Percentiles rank a stretch among this genome's conserved stretches.
Evolutionary conservation across 305 asterid species (phyloP).

Genomic region (Fraxinus baroniana): DNA sequence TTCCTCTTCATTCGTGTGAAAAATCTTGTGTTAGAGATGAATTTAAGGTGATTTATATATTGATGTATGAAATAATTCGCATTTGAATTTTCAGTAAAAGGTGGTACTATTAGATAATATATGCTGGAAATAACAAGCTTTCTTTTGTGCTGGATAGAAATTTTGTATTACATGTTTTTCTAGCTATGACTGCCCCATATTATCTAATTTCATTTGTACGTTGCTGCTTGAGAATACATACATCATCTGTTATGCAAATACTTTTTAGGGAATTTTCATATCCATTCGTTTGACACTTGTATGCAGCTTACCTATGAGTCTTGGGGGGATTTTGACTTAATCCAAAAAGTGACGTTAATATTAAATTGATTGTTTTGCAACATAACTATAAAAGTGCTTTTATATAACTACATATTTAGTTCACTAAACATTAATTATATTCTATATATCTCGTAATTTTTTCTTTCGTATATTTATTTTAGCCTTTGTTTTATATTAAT

Average conservation of each 20-base stretch:
- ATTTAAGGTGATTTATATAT: background rate
- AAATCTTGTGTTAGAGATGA: background rate
- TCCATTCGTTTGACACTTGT: background rate
- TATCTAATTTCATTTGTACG: background rate
- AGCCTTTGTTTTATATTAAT: background rate
- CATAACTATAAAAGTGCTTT: background rate
- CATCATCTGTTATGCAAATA: background rate
- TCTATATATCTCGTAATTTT: background rate
- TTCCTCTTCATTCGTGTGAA: background rate
- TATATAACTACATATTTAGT: background rate
- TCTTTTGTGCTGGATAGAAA: background rate
- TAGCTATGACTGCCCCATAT: background rate
- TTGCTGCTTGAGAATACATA: background rate
- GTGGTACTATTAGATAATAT: background rate
- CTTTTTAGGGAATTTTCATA: background rate
- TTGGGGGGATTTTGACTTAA: background rate
- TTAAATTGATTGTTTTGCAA: background rate
- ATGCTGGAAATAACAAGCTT: background rate
- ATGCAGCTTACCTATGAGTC: background rate
- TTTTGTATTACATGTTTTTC: background rate
- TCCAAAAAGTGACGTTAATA: background rate
- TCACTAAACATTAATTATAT: background rate
- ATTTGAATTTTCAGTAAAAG: background rate
- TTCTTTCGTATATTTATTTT: background rate
- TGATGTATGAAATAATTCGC: background rate